These are phyloP conservation scores for Elongisporangium prolatum DNA, from an alignment of 352 stramenopile genomes.

Conservation along the genomic window DNA sequence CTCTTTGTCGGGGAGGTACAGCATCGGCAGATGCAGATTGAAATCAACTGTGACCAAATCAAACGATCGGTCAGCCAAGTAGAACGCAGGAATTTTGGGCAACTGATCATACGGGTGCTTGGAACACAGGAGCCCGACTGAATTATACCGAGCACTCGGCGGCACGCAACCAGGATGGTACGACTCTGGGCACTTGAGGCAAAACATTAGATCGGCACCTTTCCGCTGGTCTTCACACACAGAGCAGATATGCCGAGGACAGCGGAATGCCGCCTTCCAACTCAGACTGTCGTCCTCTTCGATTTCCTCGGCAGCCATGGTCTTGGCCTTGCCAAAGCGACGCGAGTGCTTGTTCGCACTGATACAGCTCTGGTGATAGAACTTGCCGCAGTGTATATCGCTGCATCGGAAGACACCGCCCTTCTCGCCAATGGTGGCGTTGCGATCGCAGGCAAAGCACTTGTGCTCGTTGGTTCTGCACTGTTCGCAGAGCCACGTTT, in stretches of 20 bases:
- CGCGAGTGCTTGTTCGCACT: slow-evolving; percentile 55
- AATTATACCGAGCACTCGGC: slow-evolving; percentile 89
- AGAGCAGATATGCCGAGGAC: slow-evolving; percentile 82
- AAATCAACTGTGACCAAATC: slow-evolving; percentile 76
- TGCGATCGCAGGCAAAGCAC: slow-evolving; percentile 87
- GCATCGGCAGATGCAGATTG: slow-evolving; percentile 64
- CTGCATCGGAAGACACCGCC: slow-evolving; percentile 76
- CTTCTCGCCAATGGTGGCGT: slow-evolving; percentile 86
- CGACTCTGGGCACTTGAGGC: slow-evolving; percentile 88
- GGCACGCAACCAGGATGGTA: slow-evolving; percentile 93
- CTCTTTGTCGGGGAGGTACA: slow-evolving; percentile 74
- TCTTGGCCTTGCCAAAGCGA: slow-evolving; percentile 34
- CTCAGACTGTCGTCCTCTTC: slow-evolving; percentile 46
- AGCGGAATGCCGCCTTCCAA: slow-evolving; percentile 82
- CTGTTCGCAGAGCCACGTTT: slow-evolving; percentile 89
- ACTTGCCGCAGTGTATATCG: slow-evolving; percentile 66
- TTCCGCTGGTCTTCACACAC: slow-evolving; percentile 79
- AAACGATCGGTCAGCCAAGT: slow-evolving; percentile 51
- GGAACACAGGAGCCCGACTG: slow-evolving; percentile 88
- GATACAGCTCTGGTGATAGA: slow-evolving; percentile 82
- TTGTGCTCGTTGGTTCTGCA: slow-evolving; percentile 85
- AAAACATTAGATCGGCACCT: slow-evolving; percentile 80
- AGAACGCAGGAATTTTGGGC: slow-evolving; percentile 69
- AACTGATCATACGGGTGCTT: slow-evolving; percentile 79
- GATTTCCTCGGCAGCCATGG: slow-evolving; percentile 14